Base-by-base conservation (phyloP, 257 asterid species). In the Lycium ferocissimum region DNA sequence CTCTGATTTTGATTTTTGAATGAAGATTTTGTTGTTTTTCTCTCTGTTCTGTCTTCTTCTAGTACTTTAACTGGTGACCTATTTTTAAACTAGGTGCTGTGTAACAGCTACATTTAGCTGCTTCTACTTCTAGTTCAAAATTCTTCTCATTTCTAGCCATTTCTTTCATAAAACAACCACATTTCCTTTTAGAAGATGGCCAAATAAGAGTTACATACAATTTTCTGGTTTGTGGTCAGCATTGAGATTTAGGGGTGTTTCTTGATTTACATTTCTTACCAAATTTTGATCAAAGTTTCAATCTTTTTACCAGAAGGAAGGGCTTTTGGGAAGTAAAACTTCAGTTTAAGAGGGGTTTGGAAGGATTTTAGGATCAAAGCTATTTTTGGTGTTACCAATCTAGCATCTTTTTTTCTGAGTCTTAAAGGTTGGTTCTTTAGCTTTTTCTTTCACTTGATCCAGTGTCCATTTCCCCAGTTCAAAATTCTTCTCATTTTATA, bases 1-100 rank as follows among this genome's bases (percentile, higher is more conserved):
- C 17, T 45, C 63, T 54, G 83, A 81, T 75, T 79, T 89, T 85
- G 86, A 90, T 85, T 92, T 93, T 92, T 92, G 93, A 92, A 89
- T 79, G 81, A 85, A 86, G 58, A 76, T 84, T 81, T 86, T 79
- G 69, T 80, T 86, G 83, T 82, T 82, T 82, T 82, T 76, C 86
- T 79, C 35, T 80, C 18, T 70, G 7, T 45, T 83, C 86, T 87
- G 93, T 89, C 87, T 72, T 88, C 56, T 89, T 84, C 71, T 54
- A 83, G 62, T 22, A 45, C 76, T 82, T 80, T 87, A 76, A 78
- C 53, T 69, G 69, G 86, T 84, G 22, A 82, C 85, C 83, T 84
- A 62, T 79, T 76, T 76, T 76, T 20, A 53, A 76, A 26, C 49
- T 76, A 76, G 65, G 45, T 53, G 65, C 63, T n/a, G 22, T 51